Evolutionary conservation across 352 stramenopile species (phyloP).

Genomic region (Phytophthora pseudosyringae): DNA sequence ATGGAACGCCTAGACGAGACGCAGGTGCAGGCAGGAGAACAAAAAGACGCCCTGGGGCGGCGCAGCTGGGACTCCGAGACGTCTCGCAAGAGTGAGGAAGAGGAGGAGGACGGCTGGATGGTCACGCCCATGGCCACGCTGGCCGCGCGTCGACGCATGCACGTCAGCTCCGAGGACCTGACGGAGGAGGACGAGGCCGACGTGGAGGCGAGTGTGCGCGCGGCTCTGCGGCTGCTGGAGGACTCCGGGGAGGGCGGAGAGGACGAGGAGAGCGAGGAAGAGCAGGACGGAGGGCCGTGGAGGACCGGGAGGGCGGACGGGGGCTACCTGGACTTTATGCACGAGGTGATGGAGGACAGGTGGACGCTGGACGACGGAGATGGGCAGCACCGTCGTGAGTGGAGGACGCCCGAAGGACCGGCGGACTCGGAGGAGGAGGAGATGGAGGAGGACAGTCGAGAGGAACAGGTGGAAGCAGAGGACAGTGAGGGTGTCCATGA

Average conservation of each 20-base stretch:
- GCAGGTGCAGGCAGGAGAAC: not conserved
- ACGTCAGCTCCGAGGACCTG: conserved; percentile 12
- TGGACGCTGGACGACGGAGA: conserved; percentile 36
- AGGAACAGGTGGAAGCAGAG: conserved; percentile 14
- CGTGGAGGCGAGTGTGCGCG: conserved; percentile 59
- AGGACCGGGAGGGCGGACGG: not conserved
- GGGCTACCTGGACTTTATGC: conserved; percentile 60
- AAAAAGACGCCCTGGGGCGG: conserved; percentile 1
- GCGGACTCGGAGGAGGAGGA: conserved; percentile 17
- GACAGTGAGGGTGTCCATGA: not conserved
- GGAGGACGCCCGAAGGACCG: conserved; percentile 11
- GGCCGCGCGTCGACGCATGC: conserved; percentile 7
- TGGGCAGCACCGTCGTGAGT: conserved; percentile 3
- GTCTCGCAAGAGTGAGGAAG: conserved; percentile 36
- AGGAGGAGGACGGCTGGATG: conserved; percentile 48
- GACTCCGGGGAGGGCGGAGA: conserved; percentile 25
- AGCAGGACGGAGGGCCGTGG: conserved; percentile 9
- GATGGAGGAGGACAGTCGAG: conserved; percentile 8
- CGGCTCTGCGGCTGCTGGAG: conserved; percentile 60
- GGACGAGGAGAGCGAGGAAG: conserved; percentile 31
- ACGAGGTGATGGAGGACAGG: conserved; percentile 48
- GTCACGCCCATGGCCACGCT: conserved; percentile 28
- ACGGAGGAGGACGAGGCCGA: conserved; percentile 40
- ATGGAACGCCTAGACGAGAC: not conserved
- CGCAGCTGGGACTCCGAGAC: conserved; percentile 25